Evolutionary conservation across 2,329 filamentous ascomycete species (phyloP).

Genomic region (Verticillium albo-atrum): DNA sequence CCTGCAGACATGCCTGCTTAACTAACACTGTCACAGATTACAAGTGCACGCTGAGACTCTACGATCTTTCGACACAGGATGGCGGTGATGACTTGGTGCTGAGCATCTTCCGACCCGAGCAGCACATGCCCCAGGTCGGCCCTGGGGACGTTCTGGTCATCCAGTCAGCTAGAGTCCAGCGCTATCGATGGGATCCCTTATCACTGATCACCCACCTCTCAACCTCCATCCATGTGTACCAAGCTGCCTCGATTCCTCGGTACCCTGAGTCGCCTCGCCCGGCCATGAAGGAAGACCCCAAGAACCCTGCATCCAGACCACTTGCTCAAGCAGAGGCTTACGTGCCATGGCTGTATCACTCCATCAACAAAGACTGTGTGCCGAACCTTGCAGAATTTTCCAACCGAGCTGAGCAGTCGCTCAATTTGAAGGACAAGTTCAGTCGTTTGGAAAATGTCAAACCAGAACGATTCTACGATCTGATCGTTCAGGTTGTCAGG

Average conservation of each 20-base stretch:
- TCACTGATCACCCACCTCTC: constrained; percentile 39
- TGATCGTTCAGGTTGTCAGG: constrained; percentile 66
- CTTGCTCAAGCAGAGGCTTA: constrained; percentile 28
- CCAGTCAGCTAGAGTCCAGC: constrained; percentile 33
- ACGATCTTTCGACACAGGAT: constrained; percentile 51
- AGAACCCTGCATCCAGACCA: constrained; percentile 10
- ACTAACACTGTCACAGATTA: constrained; percentile 37
- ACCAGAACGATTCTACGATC: constrained; percentile 56
- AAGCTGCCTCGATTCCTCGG: constrained; percentile 31
- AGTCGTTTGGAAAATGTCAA: constrained; percentile 59
- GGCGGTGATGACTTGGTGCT: constrained; percentile 38
- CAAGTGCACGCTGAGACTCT: constrained; percentile 57
- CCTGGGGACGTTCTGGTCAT: constrained; percentile 31
- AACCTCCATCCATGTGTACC: constrained; percentile 43
- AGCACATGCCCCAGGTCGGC: constrained; percentile 42
- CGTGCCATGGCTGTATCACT: constrained; percentile 43
- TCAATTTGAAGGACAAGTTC: constrained; percentile 52
- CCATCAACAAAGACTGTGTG: constrained; percentile 35
- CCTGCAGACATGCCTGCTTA: constrained; percentile 2
- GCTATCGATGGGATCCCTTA: constrained; percentile 17
- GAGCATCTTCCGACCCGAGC: constrained; percentile 54
- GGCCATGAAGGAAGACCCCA: constrained; percentile 16
- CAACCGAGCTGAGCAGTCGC: constrained; percentile 28
- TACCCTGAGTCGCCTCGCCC: constrained; percentile 30
- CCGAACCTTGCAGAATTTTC: constrained; percentile 41